Conservation (phyloP, 2,329 filamentous ascomycete species). For the Dothidotthia symphoricarpi region DNA sequence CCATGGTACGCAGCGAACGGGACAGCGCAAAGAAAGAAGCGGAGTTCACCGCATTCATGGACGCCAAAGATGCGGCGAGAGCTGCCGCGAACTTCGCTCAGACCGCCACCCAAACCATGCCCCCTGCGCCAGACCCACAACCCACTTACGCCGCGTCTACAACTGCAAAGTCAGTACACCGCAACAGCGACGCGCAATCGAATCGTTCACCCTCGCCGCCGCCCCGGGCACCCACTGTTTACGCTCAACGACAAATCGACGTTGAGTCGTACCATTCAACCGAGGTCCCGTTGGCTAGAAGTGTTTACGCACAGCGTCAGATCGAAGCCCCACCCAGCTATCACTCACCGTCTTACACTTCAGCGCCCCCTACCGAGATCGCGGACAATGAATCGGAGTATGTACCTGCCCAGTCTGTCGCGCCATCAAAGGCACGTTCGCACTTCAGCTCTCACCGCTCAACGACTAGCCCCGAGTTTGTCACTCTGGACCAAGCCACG, state of each 20-base stretch:
- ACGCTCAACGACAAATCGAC: constrained; percentile 6
- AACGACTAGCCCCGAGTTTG: constrained; percentile 31
- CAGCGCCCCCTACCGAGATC: constrained; percentile 27
- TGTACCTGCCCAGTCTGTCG: constrained; percentile 33
- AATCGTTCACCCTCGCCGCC: constrained; percentile 26
- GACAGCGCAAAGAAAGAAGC: constrained; percentile 48
- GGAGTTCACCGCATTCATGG: constrained; percentile 39
- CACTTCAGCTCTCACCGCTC: constrained; percentile 30
- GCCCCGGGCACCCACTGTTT: constrained; percentile 20
- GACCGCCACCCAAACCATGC: constrained; percentile 27
- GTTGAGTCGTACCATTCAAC: no score
- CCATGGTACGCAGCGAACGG: constrained; percentile 62
- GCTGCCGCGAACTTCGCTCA: constrained; percentile 29
- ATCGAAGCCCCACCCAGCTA: constrained; percentile 43
- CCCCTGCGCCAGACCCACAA: constrained; percentile 34
- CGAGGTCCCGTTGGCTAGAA: constrained; percentile 4
- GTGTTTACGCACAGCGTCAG: constrained; percentile 31
- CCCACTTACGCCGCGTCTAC: constrained; percentile 23
- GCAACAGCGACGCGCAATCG: constrained; percentile 41
- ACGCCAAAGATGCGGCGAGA: constrained; percentile 34
- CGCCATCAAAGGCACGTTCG: constrained; percentile 25
- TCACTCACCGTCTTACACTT: constrained; percentile 34
- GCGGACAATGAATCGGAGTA: constrained; percentile 33
- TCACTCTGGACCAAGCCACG: constrained; percentile 23
- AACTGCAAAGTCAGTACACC: constrained; percentile 29